Evolutionary conservation across 345 rosid species (phyloP).

Genomic region (Mallotus nudiflorus): DNA sequence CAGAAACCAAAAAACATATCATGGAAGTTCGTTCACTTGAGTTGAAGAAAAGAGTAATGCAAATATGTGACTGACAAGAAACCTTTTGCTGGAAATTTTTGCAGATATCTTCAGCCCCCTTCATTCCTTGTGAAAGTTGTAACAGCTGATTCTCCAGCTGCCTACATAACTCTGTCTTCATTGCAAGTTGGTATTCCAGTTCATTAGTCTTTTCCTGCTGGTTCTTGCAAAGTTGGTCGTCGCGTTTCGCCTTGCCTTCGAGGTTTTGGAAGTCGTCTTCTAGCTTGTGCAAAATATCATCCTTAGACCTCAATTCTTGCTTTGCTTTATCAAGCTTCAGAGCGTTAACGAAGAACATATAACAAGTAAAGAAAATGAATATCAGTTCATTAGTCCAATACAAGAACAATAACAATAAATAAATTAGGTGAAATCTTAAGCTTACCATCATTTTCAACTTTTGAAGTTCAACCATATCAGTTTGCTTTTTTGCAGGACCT

Average conservation of each 20-base stretch:
- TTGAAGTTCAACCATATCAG: slow-evolving; percentile 41
- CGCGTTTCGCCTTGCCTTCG: slow-evolving; percentile 37
- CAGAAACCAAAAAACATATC: not conserved
- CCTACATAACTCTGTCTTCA: slow-evolving; percentile 26
- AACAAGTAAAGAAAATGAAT: not conserved
- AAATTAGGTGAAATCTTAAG: not conserved
- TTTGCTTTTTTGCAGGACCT: slow-evolving; percentile 43
- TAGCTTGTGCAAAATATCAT: slow-evolving; percentile 33
- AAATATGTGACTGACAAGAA: slow-evolving; percentile 7
- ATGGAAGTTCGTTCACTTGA: not conserved
- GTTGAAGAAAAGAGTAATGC: not conserved
- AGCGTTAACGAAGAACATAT: not conserved
- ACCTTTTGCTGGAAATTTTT: slow-evolving; percentile 39
- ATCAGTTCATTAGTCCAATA: no score
- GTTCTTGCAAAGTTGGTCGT: slow-evolving; percentile 32
- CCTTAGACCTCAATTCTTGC: slow-evolving; percentile 44
- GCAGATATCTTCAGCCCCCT: slow-evolving; percentile 38
- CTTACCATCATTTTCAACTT: slow-evolving; percentile 42
- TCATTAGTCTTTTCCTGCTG: slow-evolving; percentile 40
- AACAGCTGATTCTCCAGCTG: slow-evolving; percentile 34
- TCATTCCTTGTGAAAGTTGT: slow-evolving; percentile 42
- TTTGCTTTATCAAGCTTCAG: slow-evolving; percentile 44
- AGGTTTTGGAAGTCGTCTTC: slow-evolving; percentile 38
- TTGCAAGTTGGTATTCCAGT: slow-evolving; percentile 37
- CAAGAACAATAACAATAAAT: not conserved